Percentiles rank a stretch among this genome's conserved stretches.
These are phyloP conservation scores for Magnolia kwangsiensis DNA, from an alignment of 164 flowering plant genomes.

Conservation along the genomic window DNA sequence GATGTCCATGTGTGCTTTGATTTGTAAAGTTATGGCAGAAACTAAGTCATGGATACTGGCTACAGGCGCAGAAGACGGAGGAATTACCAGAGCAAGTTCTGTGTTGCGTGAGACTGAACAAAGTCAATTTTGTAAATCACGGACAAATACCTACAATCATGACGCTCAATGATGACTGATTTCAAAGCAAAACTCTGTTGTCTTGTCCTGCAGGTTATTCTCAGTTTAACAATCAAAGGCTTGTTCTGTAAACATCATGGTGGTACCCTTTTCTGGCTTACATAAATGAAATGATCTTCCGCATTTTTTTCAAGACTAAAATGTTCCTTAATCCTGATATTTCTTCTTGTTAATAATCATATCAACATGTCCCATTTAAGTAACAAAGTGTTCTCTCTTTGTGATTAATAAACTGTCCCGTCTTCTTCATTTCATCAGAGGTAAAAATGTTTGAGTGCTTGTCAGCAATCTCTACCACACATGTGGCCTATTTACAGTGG, in stretches of 20 bases:
- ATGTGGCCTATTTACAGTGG: too few relatives aligned
- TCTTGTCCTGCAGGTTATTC: neutral
- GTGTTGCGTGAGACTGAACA: slow-evolving; percentile 76
- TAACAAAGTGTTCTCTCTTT: too few relatives aligned
- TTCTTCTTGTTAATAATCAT: neutral
- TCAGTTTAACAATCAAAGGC: neutral
- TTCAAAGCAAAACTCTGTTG: neutral
- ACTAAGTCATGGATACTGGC: neutral
- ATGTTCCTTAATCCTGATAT: neutral
- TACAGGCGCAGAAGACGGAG: slow-evolving; percentile 88
- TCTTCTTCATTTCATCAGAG: too few relatives aligned
- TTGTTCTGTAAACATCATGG: neutral
- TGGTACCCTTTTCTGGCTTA: neutral
- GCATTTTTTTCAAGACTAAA: neutral
- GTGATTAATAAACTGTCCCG: too few relatives aligned
- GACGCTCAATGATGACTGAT: slow-evolving; percentile 31
- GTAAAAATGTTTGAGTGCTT: too few relatives aligned
- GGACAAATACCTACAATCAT: slow-evolving; percentile 83
- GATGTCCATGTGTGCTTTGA: neutral
- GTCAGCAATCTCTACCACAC: too few relatives aligned
- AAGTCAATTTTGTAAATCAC: slow-evolving; percentile 67
- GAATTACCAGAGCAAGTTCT: slow-evolving; percentile 86
- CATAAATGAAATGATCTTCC: neutral
- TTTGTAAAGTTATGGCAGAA: too few relatives aligned
- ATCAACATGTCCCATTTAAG: neutral